Base-by-base conservation (phyloP, 768 basidiomycete species). In the Lactarius sanguifluus region DNA sequence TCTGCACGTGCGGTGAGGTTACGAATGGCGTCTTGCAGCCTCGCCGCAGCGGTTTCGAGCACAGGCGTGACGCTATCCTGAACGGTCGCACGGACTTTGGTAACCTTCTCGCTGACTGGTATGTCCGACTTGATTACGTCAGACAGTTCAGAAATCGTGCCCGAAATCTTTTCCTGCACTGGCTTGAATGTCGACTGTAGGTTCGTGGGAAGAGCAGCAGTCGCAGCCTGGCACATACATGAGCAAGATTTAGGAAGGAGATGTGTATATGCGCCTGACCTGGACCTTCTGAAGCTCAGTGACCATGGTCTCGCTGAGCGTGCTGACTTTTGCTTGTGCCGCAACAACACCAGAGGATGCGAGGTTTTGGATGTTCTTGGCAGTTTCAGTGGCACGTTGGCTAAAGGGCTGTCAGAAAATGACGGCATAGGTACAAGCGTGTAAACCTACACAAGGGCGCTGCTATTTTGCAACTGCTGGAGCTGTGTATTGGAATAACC, bases 401-500 rank as follows among this genome's bases (percentile, higher is more conserved):
- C 89, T 91, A 65, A 7, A 59, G 52, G 73, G 16, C 15, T 67
- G 61, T 55, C 50, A 69, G 25, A 13, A 28, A 64, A 55, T 43
- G 5, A 30, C 23, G n/a, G 47, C 47, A 50, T 13, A 15, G 38
- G 65, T 40, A 2, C 12, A 30, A 36, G 12, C n/a, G 30, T 18
- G 38, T 59, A 68, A 30, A 78, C 87, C 56, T 77, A 90, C 86
- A 90, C 82, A 55, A 91, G 75, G 57, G 77, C 81, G 64, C 79
- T 89, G 70, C 92, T 91, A 20, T 80, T 79, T 71, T 87, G 87
- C 50, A 91, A 76, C 68, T 89, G 84, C 66, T 86, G 88, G 72
- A 91, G 75, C 71, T 91, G 90, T 68, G 91, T 88, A 60, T 82
- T 80, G 4, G 90, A 89, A 73, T 87, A 88, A 34, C 79, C 83